Evolutionary conservation across 768 basidiomycete genomes (phyloP).

Genomic region (Naganishia antarctica): DNA sequence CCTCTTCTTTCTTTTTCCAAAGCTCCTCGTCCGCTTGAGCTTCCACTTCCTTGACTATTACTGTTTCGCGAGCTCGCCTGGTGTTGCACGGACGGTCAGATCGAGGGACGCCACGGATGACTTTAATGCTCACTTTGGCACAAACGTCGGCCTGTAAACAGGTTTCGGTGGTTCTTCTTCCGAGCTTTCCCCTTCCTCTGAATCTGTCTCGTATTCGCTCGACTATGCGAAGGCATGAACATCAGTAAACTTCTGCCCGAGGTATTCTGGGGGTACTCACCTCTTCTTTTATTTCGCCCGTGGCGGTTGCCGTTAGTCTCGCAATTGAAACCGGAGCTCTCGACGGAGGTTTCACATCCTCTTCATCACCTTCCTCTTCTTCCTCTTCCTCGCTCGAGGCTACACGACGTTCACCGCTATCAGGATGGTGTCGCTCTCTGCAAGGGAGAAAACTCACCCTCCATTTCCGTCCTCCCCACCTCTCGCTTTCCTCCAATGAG

Average conservation of each 20-base stretch:
- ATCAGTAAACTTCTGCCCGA: too few species aligned
- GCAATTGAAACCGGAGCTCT: neutral
- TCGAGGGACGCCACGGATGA: neutral
- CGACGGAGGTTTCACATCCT: constrained; percentile 32
- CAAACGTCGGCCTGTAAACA: constrained; percentile 85
- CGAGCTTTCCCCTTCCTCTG: constrained; percentile 55
- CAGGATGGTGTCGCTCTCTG: too few species aligned
- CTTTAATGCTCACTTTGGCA: constrained; percentile 71
- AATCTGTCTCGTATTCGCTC: constrained; percentile 78
- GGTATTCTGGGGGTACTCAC: neutral
- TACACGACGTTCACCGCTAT: too few species aligned
- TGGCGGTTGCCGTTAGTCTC: neutral
- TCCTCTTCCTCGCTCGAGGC: constrained; percentile 32
- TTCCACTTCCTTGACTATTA: constrained; percentile 49
- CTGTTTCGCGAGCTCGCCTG: constrained; percentile 58
- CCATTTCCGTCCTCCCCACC: constrained; percentile 24
- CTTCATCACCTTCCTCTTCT: constrained; percentile 40
- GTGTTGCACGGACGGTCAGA: constrained; percentile 13
- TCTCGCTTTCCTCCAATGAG: constrained; percentile 29
- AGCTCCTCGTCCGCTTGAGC: constrained; percentile 70
- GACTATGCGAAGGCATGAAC: constrained; percentile 49
- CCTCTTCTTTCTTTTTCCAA: constrained; percentile 62
- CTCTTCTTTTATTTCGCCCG: constrained; percentile 1
- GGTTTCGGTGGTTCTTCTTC: constrained; percentile 60
- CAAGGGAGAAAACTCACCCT: neutral